Evolutionary conservation across 1,284 basidiomycete species (phyloP), one percentile per base, ranked within the genome.

Genomic region (Blastosporella zonata): DNA sequence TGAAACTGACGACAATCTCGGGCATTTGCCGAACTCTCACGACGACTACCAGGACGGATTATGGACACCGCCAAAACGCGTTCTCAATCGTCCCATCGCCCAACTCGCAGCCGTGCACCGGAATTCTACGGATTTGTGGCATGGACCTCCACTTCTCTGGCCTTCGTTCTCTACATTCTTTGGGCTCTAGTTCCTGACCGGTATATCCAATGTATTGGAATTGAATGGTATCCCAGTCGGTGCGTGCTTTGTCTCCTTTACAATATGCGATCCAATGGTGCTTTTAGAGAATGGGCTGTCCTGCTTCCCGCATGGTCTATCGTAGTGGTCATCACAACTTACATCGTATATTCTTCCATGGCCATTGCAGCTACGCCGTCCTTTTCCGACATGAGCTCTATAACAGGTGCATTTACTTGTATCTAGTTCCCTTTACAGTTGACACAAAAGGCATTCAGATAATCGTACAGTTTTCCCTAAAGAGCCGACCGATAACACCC

Each of bases 61-160:
- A 52, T 53, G 50, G 47, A 38, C 17, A 17, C n/a, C 22, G 2
- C n/a, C 29, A 48, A 33, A 18, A 3, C 25, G 7, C 43, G n/a
- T 37, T 38, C 21, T 28, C 34, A 36, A 29, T 7, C 8, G 4
- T n/a, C 36, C 7, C 31, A 31, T 27, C 36, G 35, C 3, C 38
- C 39, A n/a, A 8, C 25, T 17, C 49, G 76, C 58, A 81, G 79
- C 61, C 78, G 84, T 12, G 82, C 84, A 9, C 74, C 85, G 43
- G 92, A 94, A 67, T 89, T 93, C 60, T 94, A 94, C 60, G 92
- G 91, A 15, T 92, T 91, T 62, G 87, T 90, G 8, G 89, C 87
- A 9, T 87, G 84, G 79, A 81, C 87, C 7, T 81, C 83, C 0
- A 93, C 90, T 0, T 87, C 80, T 52, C 68, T 93, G 27, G 66